phyloP scores from a whole-genome alignment of 257 asterid species.

The Nyctanthes arbortristis region DNA sequence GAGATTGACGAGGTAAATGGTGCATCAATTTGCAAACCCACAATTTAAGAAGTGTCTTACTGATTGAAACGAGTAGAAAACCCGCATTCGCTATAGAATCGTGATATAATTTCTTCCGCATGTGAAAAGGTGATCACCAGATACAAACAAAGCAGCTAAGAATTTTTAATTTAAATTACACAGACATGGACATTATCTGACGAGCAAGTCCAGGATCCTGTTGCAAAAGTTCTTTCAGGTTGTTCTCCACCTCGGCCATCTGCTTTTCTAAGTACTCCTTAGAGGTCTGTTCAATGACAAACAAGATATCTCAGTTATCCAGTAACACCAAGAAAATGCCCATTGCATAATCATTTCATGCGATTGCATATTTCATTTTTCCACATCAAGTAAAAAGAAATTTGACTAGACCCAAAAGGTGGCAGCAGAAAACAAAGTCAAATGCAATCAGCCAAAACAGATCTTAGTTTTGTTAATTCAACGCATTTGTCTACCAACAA shows the following conservation, averaged over 20 bases:
- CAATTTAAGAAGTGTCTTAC: too few species aligned
- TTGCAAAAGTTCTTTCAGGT: conserved; percentile 79
- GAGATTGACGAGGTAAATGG: too few species aligned
- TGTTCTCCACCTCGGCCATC: conserved; percentile 74
- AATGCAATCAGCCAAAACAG: background rate
- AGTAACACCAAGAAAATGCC: background rate
- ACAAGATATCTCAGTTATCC: conserved; percentile 7
- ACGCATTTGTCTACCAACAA: background rate
- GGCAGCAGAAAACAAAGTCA: background rate
- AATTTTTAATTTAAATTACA: conserved; percentile 28
- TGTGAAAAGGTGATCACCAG: background rate
- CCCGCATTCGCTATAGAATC: too few species aligned
- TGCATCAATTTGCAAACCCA: too few species aligned
- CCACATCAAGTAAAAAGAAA: background rate
- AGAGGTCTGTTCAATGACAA: conserved; percentile 58
- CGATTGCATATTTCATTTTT: background rate
- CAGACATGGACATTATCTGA: conserved; percentile 93
- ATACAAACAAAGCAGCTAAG: background rate
- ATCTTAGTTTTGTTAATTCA: too few species aligned
- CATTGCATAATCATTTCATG: background rate
- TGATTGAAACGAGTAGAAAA: too few species aligned
- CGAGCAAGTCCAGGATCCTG: conserved; percentile 93
- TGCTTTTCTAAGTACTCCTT: conserved; percentile 89
- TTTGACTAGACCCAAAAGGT: background rate
- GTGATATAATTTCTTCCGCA: background rate